phyloP scores from a whole-genome alignment of 2,329 filamentous ascomycete species.

The Triangularia verruculosa region DNA sequence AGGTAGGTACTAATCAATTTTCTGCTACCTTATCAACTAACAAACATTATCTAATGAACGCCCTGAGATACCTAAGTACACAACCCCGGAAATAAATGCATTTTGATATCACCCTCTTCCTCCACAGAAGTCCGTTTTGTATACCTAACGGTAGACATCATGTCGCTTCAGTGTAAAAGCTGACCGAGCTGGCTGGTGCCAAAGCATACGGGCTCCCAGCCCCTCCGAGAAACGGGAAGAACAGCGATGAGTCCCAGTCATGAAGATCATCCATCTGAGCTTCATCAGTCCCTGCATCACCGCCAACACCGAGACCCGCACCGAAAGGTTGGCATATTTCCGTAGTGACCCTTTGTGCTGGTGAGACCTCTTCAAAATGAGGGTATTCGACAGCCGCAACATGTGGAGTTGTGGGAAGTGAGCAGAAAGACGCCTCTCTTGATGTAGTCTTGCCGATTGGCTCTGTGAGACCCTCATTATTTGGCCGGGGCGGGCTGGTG shows the following conservation, averaged over 20 bases:
- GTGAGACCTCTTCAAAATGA: neutral
- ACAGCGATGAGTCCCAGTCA: neutral
- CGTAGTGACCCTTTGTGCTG: neutral
- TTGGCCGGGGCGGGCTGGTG: neutral
- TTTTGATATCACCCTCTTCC: too few relatives aligned
- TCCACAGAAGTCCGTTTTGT: too few relatives aligned
- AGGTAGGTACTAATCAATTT: too few relatives aligned
- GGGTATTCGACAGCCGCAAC: neutral
- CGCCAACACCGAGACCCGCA: neutral
- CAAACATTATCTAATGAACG: too few relatives aligned
- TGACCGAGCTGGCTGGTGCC: neutral
- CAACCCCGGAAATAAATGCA: too few relatives aligned
- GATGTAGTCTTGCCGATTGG: neutral
- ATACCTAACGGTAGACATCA: neutral
- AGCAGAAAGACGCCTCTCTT: neutral
- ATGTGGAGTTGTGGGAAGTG: neutral
- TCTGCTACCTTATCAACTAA: too few relatives aligned
- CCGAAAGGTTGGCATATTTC: neutral
- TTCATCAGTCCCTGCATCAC: neutral
- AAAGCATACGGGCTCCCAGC: neutral
- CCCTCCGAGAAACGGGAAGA: neutral
- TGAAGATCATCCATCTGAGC: neutral
- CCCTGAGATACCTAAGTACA: too few relatives aligned
- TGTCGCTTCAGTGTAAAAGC: neutral
- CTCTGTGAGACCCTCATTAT: neutral